These are phyloP conservation scores for Auricularia cornea DNA, from an alignment of 768 basidiomycete genomes.

Conservation along the genomic window DNA sequence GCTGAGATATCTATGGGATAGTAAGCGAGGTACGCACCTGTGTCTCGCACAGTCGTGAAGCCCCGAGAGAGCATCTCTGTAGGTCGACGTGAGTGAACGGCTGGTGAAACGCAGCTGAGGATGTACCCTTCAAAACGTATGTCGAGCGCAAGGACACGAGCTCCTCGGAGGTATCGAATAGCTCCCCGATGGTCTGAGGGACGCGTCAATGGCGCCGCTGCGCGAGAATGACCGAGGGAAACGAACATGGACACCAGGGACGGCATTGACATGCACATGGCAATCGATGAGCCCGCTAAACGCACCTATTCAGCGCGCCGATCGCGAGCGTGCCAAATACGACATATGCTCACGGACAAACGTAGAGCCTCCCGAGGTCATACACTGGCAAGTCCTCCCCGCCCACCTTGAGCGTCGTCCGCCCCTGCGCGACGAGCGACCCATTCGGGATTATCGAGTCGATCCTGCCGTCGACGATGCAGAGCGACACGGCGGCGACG, in stretches of 20 bases:
- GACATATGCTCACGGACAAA: constrained; percentile 28
- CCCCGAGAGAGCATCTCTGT: constrained; percentile 32
- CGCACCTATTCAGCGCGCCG: too few relatives aligned
- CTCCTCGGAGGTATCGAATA: constrained; percentile 24
- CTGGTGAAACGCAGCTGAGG: too few relatives aligned
- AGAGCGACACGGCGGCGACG: constrained; percentile 15
- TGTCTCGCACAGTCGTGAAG: constrained; percentile 34
- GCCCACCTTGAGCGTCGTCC: constrained; percentile 8
- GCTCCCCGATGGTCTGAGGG: constrained; percentile 28
- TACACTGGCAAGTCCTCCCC: constrained; percentile 7
- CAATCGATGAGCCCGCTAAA: constrained; percentile 36
- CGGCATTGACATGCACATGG: constrained; percentile 36
- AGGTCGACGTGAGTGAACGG: background rate
- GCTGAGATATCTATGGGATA: too few relatives aligned
- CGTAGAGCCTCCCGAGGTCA: constrained; percentile 28
- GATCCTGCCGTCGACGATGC: background rate
- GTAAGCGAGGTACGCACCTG: too few relatives aligned
- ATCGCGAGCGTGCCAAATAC: background rate
- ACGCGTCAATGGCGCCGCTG: too few relatives aligned
- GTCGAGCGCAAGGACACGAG: constrained; percentile 28
- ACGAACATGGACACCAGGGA: constrained; percentile 24
- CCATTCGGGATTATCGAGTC: background rate
- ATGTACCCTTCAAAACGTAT: constrained; percentile 28
- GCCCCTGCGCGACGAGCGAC: too few relatives aligned
- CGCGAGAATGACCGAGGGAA: too few relatives aligned